Percentiles rank a stretch among this genome's conserved stretches.
Conservation (phyloP, 1,139 yeast genomes). For the Komagataea norvegica region DNA sequence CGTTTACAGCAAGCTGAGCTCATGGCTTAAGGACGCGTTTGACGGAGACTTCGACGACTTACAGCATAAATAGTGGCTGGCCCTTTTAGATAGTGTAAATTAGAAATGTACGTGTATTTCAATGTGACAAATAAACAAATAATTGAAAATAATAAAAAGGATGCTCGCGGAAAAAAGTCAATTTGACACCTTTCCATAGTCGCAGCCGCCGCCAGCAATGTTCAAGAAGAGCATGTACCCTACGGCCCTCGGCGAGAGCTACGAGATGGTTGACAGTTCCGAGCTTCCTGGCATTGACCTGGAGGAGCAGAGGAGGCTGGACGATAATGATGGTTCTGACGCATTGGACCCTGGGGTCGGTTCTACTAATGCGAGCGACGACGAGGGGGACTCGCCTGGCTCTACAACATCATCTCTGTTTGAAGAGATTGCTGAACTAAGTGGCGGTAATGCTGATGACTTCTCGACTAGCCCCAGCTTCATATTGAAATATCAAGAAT, state of each 20-base stretch:
- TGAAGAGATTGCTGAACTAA: conserved; percentile 4
- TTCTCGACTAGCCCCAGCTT: conserved; percentile 8
- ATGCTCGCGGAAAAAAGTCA: background rate
- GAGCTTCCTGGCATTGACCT: background rate
- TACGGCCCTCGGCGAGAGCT: conserved; percentile 3
- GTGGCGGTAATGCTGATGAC: conserved; percentile 4
- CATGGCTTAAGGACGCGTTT: conserved; percentile 73
- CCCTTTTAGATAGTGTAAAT: background rate
- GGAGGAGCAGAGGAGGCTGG: background rate
- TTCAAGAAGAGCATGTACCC: too few species aligned
- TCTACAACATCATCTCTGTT: conserved; percentile 9
- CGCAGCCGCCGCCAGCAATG: background rate
- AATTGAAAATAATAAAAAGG: background rate
- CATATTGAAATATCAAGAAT: conserved; percentile 3
- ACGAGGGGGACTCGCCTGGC: background rate
- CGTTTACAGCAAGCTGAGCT: conserved; percentile 67
- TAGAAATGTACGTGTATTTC: too few species aligned
- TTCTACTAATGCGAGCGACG: background rate
- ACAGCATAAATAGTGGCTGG: conserved; percentile 14
- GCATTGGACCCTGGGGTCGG: background rate
- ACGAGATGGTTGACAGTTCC: conserved; percentile 8
- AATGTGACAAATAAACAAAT: too few species aligned
- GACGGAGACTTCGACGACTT: conserved; percentile 41
- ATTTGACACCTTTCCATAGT: background rate
- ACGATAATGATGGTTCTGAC: background rate